Evolutionary conservation across 2,329 filamentous ascomycete genomes (phyloP).

Genomic region (Intubia oerlemansii): DNA sequence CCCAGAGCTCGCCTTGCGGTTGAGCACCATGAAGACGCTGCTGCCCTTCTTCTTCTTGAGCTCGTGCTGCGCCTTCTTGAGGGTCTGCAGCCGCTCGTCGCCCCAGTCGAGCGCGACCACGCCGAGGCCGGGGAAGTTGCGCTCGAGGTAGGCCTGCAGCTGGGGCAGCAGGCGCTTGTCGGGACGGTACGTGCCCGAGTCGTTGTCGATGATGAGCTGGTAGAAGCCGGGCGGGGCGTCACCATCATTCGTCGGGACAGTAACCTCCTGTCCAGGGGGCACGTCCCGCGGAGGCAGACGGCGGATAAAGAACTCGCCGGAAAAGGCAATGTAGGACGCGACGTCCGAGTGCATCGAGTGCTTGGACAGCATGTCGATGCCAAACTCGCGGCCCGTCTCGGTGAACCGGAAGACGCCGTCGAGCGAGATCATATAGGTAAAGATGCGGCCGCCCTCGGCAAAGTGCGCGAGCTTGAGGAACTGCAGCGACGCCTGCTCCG

Average conservation of each 20-base stretch:
- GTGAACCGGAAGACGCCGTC: constrained; percentile 80
- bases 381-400: constrained; percentile 88
- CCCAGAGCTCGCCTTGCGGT: constrained; percentile 26
- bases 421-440: constrained; percentile 79
- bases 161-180: constrained; percentile 55
- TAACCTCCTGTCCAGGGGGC: no score
- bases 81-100: constrained; percentile 45
- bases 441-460: constrained; percentile 67
- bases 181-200: constrained; percentile 81
- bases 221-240: constrained; percentile 46
- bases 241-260: no score
- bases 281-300: no score
- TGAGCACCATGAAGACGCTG: constrained; percentile 31
- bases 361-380: constrained; percentile 80
- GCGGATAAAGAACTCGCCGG: constrained; percentile 81
- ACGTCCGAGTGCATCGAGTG: constrained; percentile 96
- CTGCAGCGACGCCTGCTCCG: constrained; percentile 48
- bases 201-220: constrained; percentile 85
- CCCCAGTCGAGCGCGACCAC: constrained; percentile 60
- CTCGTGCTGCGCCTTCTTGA: constrained; percentile 58
- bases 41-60: constrained; percentile 43
- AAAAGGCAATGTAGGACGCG: constrained; percentile 74
- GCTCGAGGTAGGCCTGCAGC: constrained; percentile 46
- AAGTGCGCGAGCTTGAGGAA: constrained; percentile 77
- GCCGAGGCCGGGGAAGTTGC: constrained; percentile 57